phyloP scores from a whole-genome alignment of 208 protist genomes.

The Blechomonas ayalai region DNA sequence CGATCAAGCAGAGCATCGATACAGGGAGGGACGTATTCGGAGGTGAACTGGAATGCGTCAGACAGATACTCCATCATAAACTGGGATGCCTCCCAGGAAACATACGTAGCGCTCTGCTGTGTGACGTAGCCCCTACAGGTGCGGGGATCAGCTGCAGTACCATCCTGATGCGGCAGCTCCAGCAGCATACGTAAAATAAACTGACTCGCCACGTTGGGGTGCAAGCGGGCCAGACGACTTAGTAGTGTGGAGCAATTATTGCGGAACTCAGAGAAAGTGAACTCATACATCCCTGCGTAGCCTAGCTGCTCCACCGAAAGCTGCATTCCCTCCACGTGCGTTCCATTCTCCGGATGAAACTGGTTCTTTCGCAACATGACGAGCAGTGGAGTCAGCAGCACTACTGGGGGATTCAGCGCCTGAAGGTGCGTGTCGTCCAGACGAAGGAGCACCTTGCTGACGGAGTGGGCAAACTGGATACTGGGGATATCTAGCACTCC shows the following conservation, averaged over 20 bases:
- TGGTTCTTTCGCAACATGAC: constrained; percentile 45
- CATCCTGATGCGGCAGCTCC: constrained; percentile 30
- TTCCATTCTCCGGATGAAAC: constrained; percentile 44
- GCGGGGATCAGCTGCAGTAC: constrained; percentile 43
- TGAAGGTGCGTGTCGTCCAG: constrained; percentile 21
- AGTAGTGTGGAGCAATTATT: constrained; percentile 29
- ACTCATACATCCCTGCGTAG: constrained; percentile 36
- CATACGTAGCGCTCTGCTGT: constrained; percentile 63
- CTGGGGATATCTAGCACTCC: constrained; percentile 48
- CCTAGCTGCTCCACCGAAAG: constrained; percentile 63
- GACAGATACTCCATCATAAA: constrained; percentile 71
- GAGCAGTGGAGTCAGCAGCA: constrained; percentile 29
- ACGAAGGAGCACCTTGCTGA: constrained; percentile 24
- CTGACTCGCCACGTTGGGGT: constrained; percentile 40
- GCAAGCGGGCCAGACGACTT: constrained; percentile 21
- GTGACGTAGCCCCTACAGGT: constrained; percentile 59
- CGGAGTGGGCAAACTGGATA: constrained; percentile 51
- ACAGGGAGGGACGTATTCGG: constrained; percentile 27
- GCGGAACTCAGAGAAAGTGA: constrained; percentile 57
- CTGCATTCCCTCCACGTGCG: constrained; percentile 19
- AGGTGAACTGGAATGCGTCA: constrained; percentile 39
- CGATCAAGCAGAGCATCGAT: constrained; percentile 30
- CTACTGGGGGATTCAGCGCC: constrained; percentile 10
- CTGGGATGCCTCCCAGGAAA: constrained; percentile 53
- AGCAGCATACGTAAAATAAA: constrained; percentile 33